These are phyloP conservation scores for Adansonia gregorii DNA, from an alignment of 441 rosid genomes.

Conservation along the genomic window DNA sequence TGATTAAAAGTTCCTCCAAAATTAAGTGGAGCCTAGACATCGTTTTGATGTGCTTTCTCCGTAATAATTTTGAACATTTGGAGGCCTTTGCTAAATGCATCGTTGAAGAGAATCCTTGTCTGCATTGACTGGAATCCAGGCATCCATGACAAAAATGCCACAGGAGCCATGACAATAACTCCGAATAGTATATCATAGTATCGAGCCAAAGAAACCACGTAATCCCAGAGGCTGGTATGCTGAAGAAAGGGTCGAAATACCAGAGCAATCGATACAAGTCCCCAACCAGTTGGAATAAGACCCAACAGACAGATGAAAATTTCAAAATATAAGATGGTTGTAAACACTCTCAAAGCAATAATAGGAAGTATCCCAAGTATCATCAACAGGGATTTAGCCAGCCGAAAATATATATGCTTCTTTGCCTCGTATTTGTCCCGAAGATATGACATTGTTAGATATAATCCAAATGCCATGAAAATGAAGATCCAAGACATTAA, in stretches of 20 bases:
- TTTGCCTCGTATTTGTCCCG: conserved; percentile 65
- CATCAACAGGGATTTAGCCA: conserved; percentile 64
- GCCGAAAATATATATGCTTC: conserved; percentile 69
- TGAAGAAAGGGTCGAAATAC: conserved; percentile 54
- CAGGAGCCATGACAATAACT: conserved; percentile 74
- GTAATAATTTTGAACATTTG: conserved; percentile 78
- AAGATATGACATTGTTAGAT: conserved; percentile 52
- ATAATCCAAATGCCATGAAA: conserved; percentile 49
- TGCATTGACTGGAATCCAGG: conserved; percentile 93
- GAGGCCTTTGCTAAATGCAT: conserved; percentile 84
- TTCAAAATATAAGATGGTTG: conserved; percentile 57
- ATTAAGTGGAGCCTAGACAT: conserved; percentile 38
- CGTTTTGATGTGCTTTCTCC: conserved; percentile 44
- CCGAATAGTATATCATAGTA: conserved; percentile 75
- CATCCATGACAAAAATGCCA: conserved; percentile 82
- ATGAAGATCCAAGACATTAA: conserved; percentile 71
- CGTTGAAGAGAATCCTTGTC: conserved; percentile 83
- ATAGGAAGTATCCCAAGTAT: conserved; percentile 46
- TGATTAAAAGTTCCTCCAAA: conserved; percentile 38
- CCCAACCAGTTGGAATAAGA: conserved; percentile 90
- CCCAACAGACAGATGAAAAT: conserved; percentile 77
- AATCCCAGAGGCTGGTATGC: conserved; percentile 52
- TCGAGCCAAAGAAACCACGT: conserved; percentile 74
- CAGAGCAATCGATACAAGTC: conserved; percentile 69
- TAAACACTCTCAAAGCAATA: conserved; percentile 56